A percentile compares a stretch with the other conserved stretches of the same genome.
Evolutionary conservation across 148 eudicot species (phyloP).

Genomic region (Rhododendron williamsianum): DNA sequence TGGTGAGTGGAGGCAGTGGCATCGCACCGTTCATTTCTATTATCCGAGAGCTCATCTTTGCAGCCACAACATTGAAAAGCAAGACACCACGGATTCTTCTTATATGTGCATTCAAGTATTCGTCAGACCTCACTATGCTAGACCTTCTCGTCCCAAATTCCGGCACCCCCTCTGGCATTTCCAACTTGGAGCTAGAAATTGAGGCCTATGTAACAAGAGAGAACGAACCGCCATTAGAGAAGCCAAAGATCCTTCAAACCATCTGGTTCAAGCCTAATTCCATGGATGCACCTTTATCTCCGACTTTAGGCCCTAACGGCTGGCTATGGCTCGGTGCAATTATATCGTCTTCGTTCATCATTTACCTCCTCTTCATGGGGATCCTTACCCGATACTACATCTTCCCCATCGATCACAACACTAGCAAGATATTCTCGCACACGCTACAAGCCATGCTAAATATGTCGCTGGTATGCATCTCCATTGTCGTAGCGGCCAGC

Average conservation of each 20-base stretch:
- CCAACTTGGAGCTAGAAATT: conserved; percentile 40
- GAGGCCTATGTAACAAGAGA: conserved; percentile 75
- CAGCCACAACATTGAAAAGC: conserved; percentile 13
- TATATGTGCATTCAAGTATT: conserved; percentile 49
- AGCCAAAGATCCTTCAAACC: conserved; percentile 23
- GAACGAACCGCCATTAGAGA: conserved; percentile 18
- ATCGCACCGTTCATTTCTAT: conserved; percentile 77
- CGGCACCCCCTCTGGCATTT: conserved; percentile 15
- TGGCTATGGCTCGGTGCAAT: conserved; percentile 76
- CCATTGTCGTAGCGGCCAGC: conserved; percentile 29
- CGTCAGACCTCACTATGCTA: conserved; percentile 46
- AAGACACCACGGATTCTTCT: conserved; percentile 45
- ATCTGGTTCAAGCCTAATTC: conserved; percentile 45
- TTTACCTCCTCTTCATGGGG: conserved; percentile 54
- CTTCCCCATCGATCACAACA: conserved; percentile 62
- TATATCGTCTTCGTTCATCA: conserved; percentile 53
- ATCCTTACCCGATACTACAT: conserved; percentile 55
- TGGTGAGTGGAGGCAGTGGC: conserved; percentile 90
- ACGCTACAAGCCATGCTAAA: conserved; percentile 26
- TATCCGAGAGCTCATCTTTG: conserved; percentile 51
- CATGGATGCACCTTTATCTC: conserved; percentile 36
- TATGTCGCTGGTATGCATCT: conserved; percentile 38
- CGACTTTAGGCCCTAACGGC: conserved; percentile 41
- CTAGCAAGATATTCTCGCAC: conserved; percentile 29
- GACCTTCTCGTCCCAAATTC: conserved; percentile 58